These are phyloP conservation scores for Termitomyces sp. DNA, from an alignment of 768 basidiomycete species.

Conservation along the genomic window DNA sequence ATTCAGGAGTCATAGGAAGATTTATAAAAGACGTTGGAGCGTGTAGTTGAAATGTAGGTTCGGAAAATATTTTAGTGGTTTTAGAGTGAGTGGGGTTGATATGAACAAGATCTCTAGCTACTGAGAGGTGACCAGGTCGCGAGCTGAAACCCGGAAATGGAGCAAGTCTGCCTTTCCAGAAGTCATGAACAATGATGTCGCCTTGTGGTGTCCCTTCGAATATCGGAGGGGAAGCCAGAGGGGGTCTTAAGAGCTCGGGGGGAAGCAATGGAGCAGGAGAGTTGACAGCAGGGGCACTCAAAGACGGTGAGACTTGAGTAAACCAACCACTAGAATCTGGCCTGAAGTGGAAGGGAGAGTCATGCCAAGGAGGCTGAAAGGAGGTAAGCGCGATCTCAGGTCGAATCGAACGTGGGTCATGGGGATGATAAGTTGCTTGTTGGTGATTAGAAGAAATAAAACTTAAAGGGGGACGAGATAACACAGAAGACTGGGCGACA, in stretches of 20 bases:
- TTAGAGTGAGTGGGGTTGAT: slow-evolving; percentile 18
- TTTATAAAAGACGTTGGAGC: slow-evolving; percentile 19
- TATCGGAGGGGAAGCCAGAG: background rate
- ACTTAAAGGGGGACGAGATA: background rate
- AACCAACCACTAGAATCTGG: slow-evolving; percentile 19
- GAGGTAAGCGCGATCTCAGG: background rate
- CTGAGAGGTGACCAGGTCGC: slow-evolving; percentile 27
- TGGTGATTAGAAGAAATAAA: background rate
- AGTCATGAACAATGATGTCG: slow-evolving; percentile 26
- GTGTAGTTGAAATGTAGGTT: slow-evolving; percentile 14
- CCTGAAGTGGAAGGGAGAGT: background rate
- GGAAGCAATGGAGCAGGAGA: background rate
- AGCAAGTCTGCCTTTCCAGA: slow-evolving; percentile 41
- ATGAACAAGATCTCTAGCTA: slow-evolving; percentile 16
- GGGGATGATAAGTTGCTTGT: background rate
- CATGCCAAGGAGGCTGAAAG: background rate
- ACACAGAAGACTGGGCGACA: background rate
- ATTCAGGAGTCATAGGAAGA: slow-evolving; percentile 9
- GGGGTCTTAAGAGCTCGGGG: background rate
- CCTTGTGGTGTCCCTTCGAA: background rate
- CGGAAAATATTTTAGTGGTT: slow-evolving; percentile 7
- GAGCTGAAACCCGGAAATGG: slow-evolving; percentile 41
- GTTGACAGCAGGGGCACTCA: background rate
- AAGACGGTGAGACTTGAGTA: background rate
- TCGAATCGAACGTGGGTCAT: background rate